These are phyloP conservation scores for Suaeda aralocaspica DNA, from an alignment of 148 eudicot genomes.

Conservation along the genomic window DNA sequence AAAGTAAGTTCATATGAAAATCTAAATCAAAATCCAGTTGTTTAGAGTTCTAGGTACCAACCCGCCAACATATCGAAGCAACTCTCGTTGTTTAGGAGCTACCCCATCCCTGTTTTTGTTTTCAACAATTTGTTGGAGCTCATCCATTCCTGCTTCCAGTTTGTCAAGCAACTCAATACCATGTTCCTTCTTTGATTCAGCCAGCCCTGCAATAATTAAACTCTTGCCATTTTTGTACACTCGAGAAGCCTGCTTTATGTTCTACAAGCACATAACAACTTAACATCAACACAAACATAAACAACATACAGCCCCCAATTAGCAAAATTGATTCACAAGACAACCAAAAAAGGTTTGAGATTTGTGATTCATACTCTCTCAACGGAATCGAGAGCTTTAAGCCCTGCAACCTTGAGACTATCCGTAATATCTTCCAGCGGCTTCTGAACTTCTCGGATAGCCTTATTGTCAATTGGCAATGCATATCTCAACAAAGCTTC, in stretches of 20 bases:
- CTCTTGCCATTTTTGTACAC: slow-evolving; percentile 72
- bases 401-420: slow-evolving; percentile 82
- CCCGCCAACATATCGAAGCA: slow-evolving; percentile 89
- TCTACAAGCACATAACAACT: slow-evolving; percentile 43
- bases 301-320: not conserved
- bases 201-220: slow-evolving; percentile 69
- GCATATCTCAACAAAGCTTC: slow-evolving; percentile 78
- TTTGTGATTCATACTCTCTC: slow-evolving; percentile 65
- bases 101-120: slow-evolving; percentile 73
- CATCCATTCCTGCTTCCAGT: slow-evolving; percentile 81
- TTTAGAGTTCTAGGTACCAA: slow-evolving; percentile 37
- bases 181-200: slow-evolving; percentile 80
- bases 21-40: not conserved
- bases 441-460: slow-evolving; percentile 93
- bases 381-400: slow-evolving; percentile 79
- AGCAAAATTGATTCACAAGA: not conserved
- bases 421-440: slow-evolving; percentile 95
- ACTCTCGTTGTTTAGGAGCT: slow-evolving; percentile 78
- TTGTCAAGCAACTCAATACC: slow-evolving; percentile 77
- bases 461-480: slow-evolving; percentile 87
- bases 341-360: not conserved
- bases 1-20: not conserved
- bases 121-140: slow-evolving; percentile 80
- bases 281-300: not conserved
- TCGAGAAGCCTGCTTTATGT: slow-evolving; percentile 82